Base-by-base conservation (phyloP, 2,329 filamentous ascomycete genomes). In the Xylariales sp. region DNA sequence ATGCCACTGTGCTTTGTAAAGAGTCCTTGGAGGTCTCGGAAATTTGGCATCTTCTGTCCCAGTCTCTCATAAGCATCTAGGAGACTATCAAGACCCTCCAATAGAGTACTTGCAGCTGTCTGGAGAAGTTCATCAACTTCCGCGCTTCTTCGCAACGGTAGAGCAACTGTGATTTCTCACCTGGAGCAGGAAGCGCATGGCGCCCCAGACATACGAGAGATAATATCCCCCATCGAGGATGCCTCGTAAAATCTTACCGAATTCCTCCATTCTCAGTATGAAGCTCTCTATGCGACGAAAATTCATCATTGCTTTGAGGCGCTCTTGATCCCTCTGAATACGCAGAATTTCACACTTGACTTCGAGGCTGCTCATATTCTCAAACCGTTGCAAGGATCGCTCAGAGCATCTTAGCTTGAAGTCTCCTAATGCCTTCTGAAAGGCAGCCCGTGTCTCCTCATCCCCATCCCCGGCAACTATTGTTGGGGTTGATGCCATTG, bases 191-290 rank as follows among this genome's bases (percentile, higher is more conserved):
- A 48, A 54, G 7, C 44, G 42, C n/a, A 54, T 46, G 1, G 57
- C 55, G 1, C 58, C 58, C 58, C 58, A 61, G 24, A 61, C 48
- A n/a, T 40, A 56, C 14, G 44, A 44, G 4, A 47, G 31, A 22
- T 27, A 31, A n/a, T 35, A 31, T 8, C 31, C 39, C 15, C 31
- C 34, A n/a, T 37, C 46, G 5, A 58, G 14, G 12, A 42, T 35
- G 6, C 5, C 16, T 28, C 16, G 8, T 16, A 42, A 21, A 18
- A 22, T 20, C 10, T 15, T 15, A 14, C 31, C 11, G n/a, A 35
- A 49, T 8, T 45, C 44, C 7, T 43, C 38, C 35, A 57, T 50
- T 19, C 46, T 47, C 4, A 40, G 18, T 3, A 59, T 45, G 31
- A 57, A 59, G 15, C 36, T 39, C n/a, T 52, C 29, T 6, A 59